Conservation (phyloP, 345 rosid species). For the Corymbia maculata region DNA sequence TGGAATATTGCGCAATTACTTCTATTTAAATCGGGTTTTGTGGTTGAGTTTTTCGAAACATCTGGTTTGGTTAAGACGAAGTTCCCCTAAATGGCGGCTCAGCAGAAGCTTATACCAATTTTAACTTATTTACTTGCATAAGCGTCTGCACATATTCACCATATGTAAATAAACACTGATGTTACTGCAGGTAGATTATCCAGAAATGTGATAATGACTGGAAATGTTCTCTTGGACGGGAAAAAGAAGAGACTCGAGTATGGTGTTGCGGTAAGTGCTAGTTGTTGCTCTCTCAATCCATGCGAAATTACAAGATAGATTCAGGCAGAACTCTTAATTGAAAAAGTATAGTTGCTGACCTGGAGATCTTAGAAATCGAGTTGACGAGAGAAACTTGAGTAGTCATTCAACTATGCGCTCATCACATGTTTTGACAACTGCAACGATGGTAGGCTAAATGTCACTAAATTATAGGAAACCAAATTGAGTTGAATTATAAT, state of each 20-base stretch:
- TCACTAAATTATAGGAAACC: neutral
- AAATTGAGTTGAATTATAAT: neutral
- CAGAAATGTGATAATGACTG: conserved; percentile 90
- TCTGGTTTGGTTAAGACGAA: neutral
- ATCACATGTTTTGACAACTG: neutral
- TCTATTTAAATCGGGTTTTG: neutral
- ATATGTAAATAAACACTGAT: neutral
- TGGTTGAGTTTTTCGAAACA: neutral
- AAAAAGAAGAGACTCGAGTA: conserved; percentile 53
- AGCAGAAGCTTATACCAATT: neutral
- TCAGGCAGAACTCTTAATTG: neutral
- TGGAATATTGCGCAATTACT: neutral
- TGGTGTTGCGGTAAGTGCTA: conserved; percentile 58
- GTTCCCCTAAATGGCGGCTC: neutral
- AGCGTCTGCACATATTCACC: neutral
- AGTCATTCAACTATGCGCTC: neutral
- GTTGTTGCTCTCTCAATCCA: neutral
- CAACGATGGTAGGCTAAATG: neutral
- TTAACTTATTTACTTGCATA: neutral
- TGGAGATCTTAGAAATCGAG: neutral
- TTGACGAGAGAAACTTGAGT: neutral
- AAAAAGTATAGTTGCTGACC: neutral
- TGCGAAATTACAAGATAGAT: neutral
- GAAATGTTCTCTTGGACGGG: conserved; percentile 80
- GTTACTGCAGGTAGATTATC: conserved; percentile 74